These are phyloP conservation scores for Lactifluus rugatus DNA, from an alignment of 768 basidiomycete genomes.

Conservation along the genomic window DNA sequence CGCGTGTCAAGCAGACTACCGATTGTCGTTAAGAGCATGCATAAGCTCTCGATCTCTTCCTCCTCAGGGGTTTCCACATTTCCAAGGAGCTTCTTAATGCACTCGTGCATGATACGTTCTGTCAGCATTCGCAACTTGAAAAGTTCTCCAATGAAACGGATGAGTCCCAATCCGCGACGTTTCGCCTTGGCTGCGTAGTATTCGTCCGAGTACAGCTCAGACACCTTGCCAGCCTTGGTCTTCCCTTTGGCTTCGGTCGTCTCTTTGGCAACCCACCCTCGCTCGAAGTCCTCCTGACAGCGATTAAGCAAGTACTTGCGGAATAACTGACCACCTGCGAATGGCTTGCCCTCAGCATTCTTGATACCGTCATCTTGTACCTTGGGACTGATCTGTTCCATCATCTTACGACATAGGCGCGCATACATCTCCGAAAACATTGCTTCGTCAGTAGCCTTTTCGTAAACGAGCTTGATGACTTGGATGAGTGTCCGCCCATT, in stretches of 20 bases:
- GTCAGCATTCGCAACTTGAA: slow-evolving; percentile 99
- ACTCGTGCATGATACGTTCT: slow-evolving; percentile 97
- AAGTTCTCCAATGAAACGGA: slow-evolving; percentile 96
- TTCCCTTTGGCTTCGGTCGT: slow-evolving; percentile 41
- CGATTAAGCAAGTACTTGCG: slow-evolving; percentile 93
- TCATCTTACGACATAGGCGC: slow-evolving; percentile 87
- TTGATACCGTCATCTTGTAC: slow-evolving; percentile 85
- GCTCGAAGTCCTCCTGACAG: slow-evolving; percentile 97
- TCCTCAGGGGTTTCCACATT: slow-evolving; percentile 95
- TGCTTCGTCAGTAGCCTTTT: slow-evolving; percentile 95
- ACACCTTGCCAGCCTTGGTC: slow-evolving; percentile 35
- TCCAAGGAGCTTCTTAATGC: slow-evolving; percentile 88
- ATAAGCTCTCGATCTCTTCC: slow-evolving; percentile 94
- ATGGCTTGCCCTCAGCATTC: slow-evolving; percentile 75
- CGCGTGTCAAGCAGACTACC: slow-evolving; percentile 71
- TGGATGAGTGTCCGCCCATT: slow-evolving; percentile 92
- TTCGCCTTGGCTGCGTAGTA: slow-evolving; percentile 98
- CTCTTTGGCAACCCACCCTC: slow-evolving; percentile 87
- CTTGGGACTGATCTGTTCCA: slow-evolving; percentile 82
- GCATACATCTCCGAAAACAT: slow-evolving; percentile 98
- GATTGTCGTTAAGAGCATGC: slow-evolving; percentile 86
- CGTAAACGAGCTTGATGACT: slow-evolving; percentile 92
- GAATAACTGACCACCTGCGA: slow-evolving; percentile 90
- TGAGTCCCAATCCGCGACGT: slow-evolving; percentile 91
- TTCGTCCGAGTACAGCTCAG: slow-evolving; percentile 85